A percentile compares a stretch with the other conserved stretches of the same genome.
These are phyloP conservation scores for Penicillium sp. DNA, from an alignment of 2,329 filamentous ascomycete species.

Conservation along the genomic window DNA sequence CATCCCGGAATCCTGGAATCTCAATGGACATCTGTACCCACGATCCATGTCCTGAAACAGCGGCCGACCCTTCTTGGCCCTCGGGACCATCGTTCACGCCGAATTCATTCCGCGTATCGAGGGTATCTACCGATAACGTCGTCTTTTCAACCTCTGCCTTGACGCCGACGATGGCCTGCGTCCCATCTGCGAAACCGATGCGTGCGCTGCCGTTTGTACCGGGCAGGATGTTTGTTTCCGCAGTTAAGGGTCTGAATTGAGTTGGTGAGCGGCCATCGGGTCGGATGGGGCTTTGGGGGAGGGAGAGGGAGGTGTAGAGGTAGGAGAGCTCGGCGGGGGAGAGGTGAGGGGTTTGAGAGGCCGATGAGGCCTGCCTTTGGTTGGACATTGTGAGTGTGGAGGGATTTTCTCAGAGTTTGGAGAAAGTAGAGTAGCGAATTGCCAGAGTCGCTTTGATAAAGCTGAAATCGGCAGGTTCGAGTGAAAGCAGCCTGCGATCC, in stretches of 20 bases:
- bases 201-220: constrained; percentile 87
- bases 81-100: constrained; percentile 21
- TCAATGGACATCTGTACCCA: constrained; percentile 93
- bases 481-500: not conserved
- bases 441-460: not conserved
- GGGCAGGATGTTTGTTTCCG: constrained; percentile 85
- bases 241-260: constrained; percentile 85
- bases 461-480: not conserved
- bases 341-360: constrained; percentile 57
- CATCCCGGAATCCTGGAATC: constrained; percentile 84
- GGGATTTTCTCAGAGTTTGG: not conserved
- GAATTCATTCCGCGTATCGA: constrained; percentile 36
- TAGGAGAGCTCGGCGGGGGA: constrained; percentile 96
- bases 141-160: constrained; percentile 91
- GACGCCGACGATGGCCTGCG: constrained; percentile 90
- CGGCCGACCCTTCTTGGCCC: constrained; percentile 25
- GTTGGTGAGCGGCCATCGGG: constrained; percentile 77
- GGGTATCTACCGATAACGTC: constrained; percentile 33
- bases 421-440: not conserved
- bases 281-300: constrained; percentile 71
- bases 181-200: constrained; percentile 90
- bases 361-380: constrained; percentile 54
- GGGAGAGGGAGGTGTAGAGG: constrained; percentile 79
- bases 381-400: constrained; percentile 53
- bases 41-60: constrained; percentile 49